Evolutionary conservation across 2,329 filamentous ascomycete genomes (phyloP), one percentile per base, ranked within the genome.

Genomic region (Ceratocystiopsis sp.): DNA sequence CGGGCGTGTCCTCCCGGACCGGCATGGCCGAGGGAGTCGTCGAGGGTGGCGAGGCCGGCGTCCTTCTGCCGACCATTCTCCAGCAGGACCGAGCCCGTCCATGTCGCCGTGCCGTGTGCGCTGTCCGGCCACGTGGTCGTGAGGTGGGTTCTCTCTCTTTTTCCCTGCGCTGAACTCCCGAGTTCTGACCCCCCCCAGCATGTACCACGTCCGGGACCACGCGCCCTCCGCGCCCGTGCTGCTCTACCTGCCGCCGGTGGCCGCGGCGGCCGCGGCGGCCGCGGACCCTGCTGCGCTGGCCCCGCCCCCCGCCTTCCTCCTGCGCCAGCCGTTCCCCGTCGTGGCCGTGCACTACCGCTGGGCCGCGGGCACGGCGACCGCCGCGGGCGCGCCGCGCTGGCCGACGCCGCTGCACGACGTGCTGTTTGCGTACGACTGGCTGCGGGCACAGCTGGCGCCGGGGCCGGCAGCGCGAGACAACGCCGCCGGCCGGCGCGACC

Each of bases 281-380:
- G 9, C 25, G 7, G 21, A 21, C 21, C 21, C 21, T 8, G 21
- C 21, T 8, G 21, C 21, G 4, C 4, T 4, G 21, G 21, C 25
- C 13, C 44, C 51, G 11, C 45, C 57, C 32, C 49, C 69, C 19
- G 64, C 68, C 25, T 50, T 49, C 11, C 69, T 67, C 45, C 56
- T 67, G 32, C 58, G 54, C 13, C 55, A 37, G 14, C 36, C 55
- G 14, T 61, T 60, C 34, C 64, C 72, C 2, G 63, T 71, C 0
- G 72, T 66, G 7, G 65, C 65, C 44, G 71, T 79, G 53, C 70
- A 75, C 52, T 79, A 78, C 54, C 64, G 74, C 15, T 79, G 75
- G 75, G 25, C 35, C n/a, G 16, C 10, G 13, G 18, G 32, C 14
- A 18, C 36, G 16, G 37, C 36, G 8, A 34, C 35, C 16, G 35